Evolutionary conservation across 2,329 filamentous ascomycete genomes (phyloP), one percentile per base, ranked within the genome.

Genomic region (Neofusicoccum sp.): DNA sequence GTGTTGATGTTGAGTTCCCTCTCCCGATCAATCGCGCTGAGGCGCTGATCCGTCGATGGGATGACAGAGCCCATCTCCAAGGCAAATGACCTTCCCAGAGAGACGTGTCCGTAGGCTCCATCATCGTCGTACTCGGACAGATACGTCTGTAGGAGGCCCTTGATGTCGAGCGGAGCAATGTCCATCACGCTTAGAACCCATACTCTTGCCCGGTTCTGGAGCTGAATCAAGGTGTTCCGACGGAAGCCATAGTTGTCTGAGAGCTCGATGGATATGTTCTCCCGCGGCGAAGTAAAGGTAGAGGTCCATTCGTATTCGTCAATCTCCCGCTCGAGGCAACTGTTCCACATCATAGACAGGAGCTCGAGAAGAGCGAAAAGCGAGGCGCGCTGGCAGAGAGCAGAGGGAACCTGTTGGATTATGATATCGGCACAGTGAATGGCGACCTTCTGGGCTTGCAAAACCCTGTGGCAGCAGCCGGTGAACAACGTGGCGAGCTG

Each of bases 41-140:
- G 83, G 66, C 92, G 87, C 71, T 96, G 92, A 73, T 99, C 94
- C 8, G 90, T 93, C 4, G 85, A 84, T 4, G 96, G 94, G 62
- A 99, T 92, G 14, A 89, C 82, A 7, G 92, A 91, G 3, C 95
- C 95, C 81, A 98, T 91, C 72, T 99, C 93, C 33, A 97, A 80
- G 12, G 95, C 95, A 75, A 99, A 97, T 1, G 95, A 98, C 64
- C 96, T 85, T 9, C 95, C 96, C 14, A 99, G 83, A 1, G 93
- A 94, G 65, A 98, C 88, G 74, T 97, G 93, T 0, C 93, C 95
- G 72, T 96, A 97, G 1, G 89, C 88, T 56, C 91, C 91, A 67
- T 97, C 92, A 68, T 98, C 93, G 65, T 96, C 90, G 69, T 93
- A 97, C 69, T 97, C 93, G 0, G 96, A 97, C 14, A 99, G 83